These are phyloP conservation scores for Xylaria scruposa DNA, from an alignment of 495 filamentous ascomycete species.

Conservation along the genomic window DNA sequence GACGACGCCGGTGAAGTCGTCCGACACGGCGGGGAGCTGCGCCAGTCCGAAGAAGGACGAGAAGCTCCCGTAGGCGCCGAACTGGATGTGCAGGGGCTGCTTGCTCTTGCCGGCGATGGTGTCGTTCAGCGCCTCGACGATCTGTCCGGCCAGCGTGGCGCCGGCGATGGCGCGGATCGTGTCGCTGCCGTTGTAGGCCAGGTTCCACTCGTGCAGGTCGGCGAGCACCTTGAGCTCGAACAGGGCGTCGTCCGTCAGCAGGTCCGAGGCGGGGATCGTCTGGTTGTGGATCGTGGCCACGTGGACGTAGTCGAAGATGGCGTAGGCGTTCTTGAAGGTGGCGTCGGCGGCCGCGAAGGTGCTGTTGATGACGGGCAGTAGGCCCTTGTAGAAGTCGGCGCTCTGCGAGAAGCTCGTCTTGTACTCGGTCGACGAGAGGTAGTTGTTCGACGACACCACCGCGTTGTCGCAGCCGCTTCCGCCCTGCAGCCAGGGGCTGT, in stretches of 20 bases:
- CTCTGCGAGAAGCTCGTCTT: constrained; percentile 56
- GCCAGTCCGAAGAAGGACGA: constrained; percentile 77
- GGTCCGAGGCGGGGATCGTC: constrained; percentile 56
- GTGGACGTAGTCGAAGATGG: constrained; percentile 77
- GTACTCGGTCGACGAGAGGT: constrained; percentile 70
- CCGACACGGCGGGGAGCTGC: constrained; percentile 58
- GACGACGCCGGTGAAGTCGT: constrained; percentile 72
- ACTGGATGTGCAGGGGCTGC: constrained; percentile 54
- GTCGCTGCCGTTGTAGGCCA: constrained; percentile 59
- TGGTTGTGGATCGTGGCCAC: constrained; percentile 75
- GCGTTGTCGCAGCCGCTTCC: constrained; percentile 66
- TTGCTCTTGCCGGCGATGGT: constrained; percentile 59
- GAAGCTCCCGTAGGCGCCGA: constrained; percentile 75
- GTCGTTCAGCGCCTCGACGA: constrained; percentile 67
- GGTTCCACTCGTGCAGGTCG: constrained; percentile 69
- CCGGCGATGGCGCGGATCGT: constrained; percentile 59
- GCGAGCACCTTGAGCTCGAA: constrained; percentile 67
- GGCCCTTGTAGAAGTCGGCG: constrained; percentile 65
- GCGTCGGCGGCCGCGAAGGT: constrained; percentile 60
- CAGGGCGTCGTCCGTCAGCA: constrained; percentile 59
- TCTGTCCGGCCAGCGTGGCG: constrained; percentile 68
- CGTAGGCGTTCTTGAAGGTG: constrained; percentile 75
- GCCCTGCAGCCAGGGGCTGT: constrained; percentile 65
- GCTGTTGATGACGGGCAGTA: constrained; percentile 66
- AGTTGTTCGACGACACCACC: constrained; percentile 71